Conservation (phyloP, 73 alveolate genomes). For the Tetrahymena thermophila region DNA sequence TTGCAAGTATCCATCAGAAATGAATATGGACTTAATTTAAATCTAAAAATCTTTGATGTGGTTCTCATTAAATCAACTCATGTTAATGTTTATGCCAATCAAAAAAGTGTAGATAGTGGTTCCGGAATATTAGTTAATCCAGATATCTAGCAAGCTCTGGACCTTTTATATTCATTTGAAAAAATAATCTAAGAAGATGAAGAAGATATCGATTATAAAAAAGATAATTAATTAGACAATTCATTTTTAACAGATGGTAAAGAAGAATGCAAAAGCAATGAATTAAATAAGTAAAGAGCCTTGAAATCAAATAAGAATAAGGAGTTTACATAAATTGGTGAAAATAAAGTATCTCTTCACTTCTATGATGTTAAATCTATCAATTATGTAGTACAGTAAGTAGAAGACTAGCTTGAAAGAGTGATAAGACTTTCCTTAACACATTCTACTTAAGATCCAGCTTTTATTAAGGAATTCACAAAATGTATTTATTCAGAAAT, state of each 20-base stretch:
- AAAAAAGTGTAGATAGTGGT: background rate
- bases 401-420: background rate
- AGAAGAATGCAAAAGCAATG: background rate
- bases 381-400: background rate
- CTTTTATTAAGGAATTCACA: background rate
- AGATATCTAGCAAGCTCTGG: background rate
- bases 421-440: background rate
- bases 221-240: background rate
- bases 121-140: background rate
- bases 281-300: background rate
- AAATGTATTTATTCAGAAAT: background rate
- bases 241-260: background rate
- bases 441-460: background rate
- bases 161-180: background rate
- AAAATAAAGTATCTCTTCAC: background rate
- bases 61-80: background rate
- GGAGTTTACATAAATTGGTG: background rate
- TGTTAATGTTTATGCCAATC: background rate
- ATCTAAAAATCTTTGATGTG: background rate
- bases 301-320: background rate
- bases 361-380: background rate
- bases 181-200: background rate
- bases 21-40: background rate
- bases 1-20: background rate
- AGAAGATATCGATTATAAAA: background rate